Base-by-base conservation (phyloP, 345 rosid species). In the Eutrema heterophyllum region DNA sequence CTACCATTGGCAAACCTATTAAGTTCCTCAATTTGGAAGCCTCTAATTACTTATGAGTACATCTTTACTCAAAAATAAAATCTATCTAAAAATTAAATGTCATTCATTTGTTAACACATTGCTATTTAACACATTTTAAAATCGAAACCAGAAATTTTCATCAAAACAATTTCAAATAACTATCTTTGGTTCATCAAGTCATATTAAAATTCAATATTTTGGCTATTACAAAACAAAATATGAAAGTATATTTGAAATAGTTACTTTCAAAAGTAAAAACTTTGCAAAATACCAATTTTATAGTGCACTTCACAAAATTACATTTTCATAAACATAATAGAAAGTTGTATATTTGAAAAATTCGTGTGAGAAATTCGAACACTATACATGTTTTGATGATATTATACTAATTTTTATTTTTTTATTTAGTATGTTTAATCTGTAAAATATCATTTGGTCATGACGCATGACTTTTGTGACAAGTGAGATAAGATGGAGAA, bases 371-470 rank as follows among this genome's bases (percentile, higher is more conserved):
- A 5, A 35, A 57, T 35, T 35, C 29, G 9, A 41, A 27, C 38
- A 67, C 14, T 67, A 52, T 29, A 68, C 40, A 68, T 40, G 51
- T 27, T 67, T 10, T n/a, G n/a, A n/a, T n/a, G n/a, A n/a, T n/a
- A n/a, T n/a, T n/a, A n/a, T n/a, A n/a, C n/a, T n/a, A n/a, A n/a
- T n/a, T n/a, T n/a, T n/a, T n/a, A n/a, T n/a, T n/a, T n/a, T n/a
- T n/a, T n/a, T n/a, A n/a, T n/a, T 21, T 21, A 21, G 24, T 21
- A 13, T 56, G n/a, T 32, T 69, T 32, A 11, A 13, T 13, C 1
- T 54, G 39, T 6, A 46, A 58, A 15, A 10, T 36, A 46, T n/a
- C 57, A 33, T 14, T 70, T 5, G 65, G 36, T 24, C 65, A 57
- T 21, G 64, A 56, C 10, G 16, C 27, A 57, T 56, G 11, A 69